Conservation (phyloP, 73 alveolate genomes). For the Tetrahymena borealis region DNA sequence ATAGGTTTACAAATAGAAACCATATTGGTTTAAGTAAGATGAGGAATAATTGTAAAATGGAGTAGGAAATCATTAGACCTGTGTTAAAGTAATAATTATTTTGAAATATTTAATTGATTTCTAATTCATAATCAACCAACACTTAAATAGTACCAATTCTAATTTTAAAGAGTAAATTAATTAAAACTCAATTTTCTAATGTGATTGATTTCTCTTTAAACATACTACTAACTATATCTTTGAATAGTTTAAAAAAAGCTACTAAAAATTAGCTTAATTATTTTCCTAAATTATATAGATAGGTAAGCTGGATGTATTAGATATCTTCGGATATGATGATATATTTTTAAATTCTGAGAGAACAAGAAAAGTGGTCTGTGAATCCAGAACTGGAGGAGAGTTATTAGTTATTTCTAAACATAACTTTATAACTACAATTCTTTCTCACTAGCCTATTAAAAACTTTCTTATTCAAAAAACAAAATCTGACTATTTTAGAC, state of each 20-base stretch:
- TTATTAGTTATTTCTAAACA: background rate
- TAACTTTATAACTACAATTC: background rate
- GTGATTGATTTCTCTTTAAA: no score
- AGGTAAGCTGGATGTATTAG: background rate
- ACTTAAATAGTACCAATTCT: no score
- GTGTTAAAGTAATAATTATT: background rate
- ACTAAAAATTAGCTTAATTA: no score
- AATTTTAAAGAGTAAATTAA: no score
- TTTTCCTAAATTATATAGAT: background rate
- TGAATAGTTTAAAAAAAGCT: no score
- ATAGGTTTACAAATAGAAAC: background rate
- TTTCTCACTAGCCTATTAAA: background rate
- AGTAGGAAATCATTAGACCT: background rate
- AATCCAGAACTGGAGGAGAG: background rate
- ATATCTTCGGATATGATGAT: background rate
- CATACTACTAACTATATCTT: no score
- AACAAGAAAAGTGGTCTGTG: background rate
- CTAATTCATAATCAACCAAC: background rate
- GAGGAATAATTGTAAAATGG: background rate
- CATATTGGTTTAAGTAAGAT: background rate
- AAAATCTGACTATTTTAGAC: background rate
- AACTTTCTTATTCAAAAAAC: background rate
- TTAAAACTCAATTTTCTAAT: no score
- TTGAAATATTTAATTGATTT: background rate
- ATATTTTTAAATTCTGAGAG: background rate